phyloP scores from a whole-genome alignment of 2,329 filamentous ascomycete species.

The Fusarium albosuccineum region DNA sequence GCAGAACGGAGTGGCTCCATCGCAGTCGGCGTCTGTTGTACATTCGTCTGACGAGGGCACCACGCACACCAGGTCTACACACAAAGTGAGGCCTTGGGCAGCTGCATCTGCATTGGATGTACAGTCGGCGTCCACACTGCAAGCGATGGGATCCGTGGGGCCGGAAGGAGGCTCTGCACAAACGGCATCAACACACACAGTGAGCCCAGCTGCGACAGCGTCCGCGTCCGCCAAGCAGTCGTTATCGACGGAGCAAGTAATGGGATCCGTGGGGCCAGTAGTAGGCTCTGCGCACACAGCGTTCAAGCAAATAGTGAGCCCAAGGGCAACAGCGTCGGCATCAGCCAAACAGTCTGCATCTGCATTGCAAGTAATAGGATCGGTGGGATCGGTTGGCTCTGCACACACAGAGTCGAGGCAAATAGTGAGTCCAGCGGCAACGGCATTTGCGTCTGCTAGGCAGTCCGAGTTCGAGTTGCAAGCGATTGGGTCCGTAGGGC shows the following conservation, averaged over 20 bases:
- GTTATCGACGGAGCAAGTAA: conserved; percentile 15
- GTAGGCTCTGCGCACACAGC: neutral
- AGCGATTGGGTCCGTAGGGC: neutral
- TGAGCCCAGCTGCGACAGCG: neutral
- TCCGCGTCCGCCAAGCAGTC: conserved; percentile 12
- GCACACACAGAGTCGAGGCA: no score
- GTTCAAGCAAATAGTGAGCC: no score
- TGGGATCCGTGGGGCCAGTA: neutral
- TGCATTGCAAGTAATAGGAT: no score
- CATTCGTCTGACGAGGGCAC: no score
- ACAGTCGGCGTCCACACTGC: neutral
- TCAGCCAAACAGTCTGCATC: no score
- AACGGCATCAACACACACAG: conserved; percentile 25
- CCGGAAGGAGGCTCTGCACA: conserved; percentile 4
- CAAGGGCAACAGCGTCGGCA: no score
- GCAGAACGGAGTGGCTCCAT: neutral
- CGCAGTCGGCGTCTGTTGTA: neutral
- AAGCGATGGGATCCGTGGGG: neutral
- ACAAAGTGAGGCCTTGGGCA: conserved; percentile 16
- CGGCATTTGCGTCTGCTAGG: neutral
- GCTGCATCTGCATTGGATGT: neutral
- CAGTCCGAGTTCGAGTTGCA: conserved; percentile 25
- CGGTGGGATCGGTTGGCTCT: no score
- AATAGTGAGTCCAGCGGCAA: no score
- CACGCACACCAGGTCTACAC: conserved; percentile 12